phyloP scores from a whole-genome alignment of 768 basidiomycete genomes.

The Leucosporidium yakuticum region DNA sequence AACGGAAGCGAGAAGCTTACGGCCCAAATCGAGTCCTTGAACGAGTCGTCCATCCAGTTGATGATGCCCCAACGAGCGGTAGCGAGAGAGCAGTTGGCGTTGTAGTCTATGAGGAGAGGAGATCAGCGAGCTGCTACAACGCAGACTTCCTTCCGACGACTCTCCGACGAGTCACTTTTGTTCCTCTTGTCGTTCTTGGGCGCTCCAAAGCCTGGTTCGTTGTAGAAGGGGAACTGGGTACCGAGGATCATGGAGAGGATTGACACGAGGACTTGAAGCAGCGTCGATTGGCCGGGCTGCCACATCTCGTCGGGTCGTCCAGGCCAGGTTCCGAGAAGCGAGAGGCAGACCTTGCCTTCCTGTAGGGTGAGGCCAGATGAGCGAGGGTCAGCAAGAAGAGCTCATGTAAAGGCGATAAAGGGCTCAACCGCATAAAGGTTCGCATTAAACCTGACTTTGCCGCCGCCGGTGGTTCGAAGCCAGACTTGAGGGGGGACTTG shows the following conservation, averaged over 20 bases:
- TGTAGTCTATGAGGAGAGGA: conserved; percentile 46
- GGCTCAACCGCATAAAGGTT: conserved; percentile 47
- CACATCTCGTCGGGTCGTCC: conserved; percentile 53
- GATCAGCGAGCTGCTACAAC: conserved; percentile 8
- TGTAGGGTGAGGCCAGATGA: background rate
- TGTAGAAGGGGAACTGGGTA: conserved; percentile 53
- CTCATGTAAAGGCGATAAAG: background rate
- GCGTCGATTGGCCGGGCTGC: conserved; percentile 51
- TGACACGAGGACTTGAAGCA: conserved; percentile 56
- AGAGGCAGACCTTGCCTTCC: conserved; percentile 54
- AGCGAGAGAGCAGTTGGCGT: conserved; percentile 48
- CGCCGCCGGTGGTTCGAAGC: conserved; percentile 54
- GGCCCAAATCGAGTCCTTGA: conserved; percentile 50
- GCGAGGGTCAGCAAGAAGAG: background rate
- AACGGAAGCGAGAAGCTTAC: conserved; percentile 42
- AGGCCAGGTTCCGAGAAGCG: conserved; percentile 55
- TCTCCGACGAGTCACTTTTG: background rate
- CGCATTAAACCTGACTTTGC: conserved; percentile 54
- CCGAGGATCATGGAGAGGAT: conserved; percentile 59
- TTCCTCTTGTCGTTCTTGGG: conserved; percentile 1
- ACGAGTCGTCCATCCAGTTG: conserved; percentile 52
- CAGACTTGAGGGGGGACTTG: conserved; percentile 50
- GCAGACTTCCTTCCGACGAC: background rate
- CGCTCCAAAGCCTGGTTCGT: conserved; percentile 48
- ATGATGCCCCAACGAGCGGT: conserved; percentile 55